These are phyloP conservation scores for Fraxinus greggii DNA, from an alignment of 305 asterid species.

Conservation along the genomic window DNA sequence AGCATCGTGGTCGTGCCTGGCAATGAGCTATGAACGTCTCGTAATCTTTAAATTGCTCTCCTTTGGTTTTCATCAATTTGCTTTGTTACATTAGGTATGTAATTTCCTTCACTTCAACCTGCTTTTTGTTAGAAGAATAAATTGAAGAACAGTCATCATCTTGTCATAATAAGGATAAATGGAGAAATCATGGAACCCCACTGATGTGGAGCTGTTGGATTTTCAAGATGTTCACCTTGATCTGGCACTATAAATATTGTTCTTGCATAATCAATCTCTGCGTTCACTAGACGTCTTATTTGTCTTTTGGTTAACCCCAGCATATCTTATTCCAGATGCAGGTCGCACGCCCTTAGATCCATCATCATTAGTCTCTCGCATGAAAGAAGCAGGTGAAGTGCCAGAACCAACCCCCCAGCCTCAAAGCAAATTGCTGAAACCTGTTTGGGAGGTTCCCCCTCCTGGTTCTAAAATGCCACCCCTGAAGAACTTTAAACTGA, in stretches of 20 bases:
- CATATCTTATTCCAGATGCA: slow-evolving; percentile 32
- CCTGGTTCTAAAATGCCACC: slow-evolving; percentile 88
- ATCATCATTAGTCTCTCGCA: slow-evolving; percentile 42
- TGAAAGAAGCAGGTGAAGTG: slow-evolving; percentile 23
- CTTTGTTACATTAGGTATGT: neutral
- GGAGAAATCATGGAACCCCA: neutral
- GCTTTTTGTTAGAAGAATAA: slow-evolving; percentile 3
- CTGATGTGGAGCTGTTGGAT: neutral
- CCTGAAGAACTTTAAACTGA: slow-evolving; percentile 60
- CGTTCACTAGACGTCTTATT: neutral
- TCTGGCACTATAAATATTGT: neutral
- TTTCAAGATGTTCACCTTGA: slow-evolving; percentile 6
- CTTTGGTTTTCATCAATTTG: neutral
- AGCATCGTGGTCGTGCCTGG: neutral
- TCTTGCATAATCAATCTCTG: slow-evolving; percentile 1
- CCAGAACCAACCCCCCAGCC: slow-evolving; percentile 30
- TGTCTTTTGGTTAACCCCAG: neutral
- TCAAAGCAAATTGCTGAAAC: slow-evolving; percentile 35
- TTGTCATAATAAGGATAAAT: slow-evolving; percentile 1
- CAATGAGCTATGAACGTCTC: neutral
- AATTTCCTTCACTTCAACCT: neutral
- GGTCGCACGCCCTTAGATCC: slow-evolving; percentile 35
- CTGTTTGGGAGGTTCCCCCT: slow-evolving; percentile 76
- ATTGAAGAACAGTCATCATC: neutral
- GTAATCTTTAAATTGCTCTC: neutral